A percentile compares a stretch with the other conserved stretches of the same genome.
Evolutionary conservation across 1,284 basidiomycete genomes (phyloP).

Genomic region (Leucoagaricus sp.): DNA sequence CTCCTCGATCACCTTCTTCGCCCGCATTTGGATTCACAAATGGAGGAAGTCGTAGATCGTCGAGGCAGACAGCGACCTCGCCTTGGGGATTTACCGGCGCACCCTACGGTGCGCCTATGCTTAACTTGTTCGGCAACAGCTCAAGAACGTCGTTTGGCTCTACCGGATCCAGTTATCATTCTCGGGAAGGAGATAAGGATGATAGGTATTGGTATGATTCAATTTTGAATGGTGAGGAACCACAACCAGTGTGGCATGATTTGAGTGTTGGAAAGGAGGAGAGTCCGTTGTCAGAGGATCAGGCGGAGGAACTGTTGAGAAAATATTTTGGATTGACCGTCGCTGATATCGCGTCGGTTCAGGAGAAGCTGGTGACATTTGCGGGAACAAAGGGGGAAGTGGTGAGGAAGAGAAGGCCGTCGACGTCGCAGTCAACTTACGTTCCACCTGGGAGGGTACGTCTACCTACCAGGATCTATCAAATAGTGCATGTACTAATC

Average conservation of each 20-base stretch:
- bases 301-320: slow-evolving; percentile 65
- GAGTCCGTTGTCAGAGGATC: slow-evolving; percentile 52
- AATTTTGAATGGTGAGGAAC: slow-evolving; percentile 53
- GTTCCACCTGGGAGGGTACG: slow-evolving; percentile 58
- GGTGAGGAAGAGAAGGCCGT: slow-evolving; percentile 67
- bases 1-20: slow-evolving; percentile 53
- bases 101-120: slow-evolving; percentile 53
- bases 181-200: slow-evolving; percentile 67
- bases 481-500: slow-evolving; percentile 16
- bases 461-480: slow-evolving; percentile 18
- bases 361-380: slow-evolving; percentile 67
- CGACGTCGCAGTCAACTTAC: slow-evolving; percentile 79
- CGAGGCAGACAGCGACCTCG: slow-evolving; percentile 55
- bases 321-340: slow-evolving; percentile 67
- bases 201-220: slow-evolving; percentile 36
- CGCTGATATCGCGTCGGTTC: slow-evolving; percentile 66
- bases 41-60: slow-evolving; percentile 45
- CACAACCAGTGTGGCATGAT: slow-evolving; percentile 62
- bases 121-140: slow-evolving; percentile 69
- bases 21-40: slow-evolving; percentile 45
- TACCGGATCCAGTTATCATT: slow-evolving; percentile 80
- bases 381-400: slow-evolving; percentile 58
- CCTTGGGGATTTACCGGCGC: slow-evolving; percentile 36
- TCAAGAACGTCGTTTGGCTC: slow-evolving; percentile 79
- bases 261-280: slow-evolving; percentile 45